Percentiles rank a stretch among this genome's conserved stretches.
Conservation (phyloP, 768 basidiomycete species). For the Fomitopsis pulvina region DNA sequence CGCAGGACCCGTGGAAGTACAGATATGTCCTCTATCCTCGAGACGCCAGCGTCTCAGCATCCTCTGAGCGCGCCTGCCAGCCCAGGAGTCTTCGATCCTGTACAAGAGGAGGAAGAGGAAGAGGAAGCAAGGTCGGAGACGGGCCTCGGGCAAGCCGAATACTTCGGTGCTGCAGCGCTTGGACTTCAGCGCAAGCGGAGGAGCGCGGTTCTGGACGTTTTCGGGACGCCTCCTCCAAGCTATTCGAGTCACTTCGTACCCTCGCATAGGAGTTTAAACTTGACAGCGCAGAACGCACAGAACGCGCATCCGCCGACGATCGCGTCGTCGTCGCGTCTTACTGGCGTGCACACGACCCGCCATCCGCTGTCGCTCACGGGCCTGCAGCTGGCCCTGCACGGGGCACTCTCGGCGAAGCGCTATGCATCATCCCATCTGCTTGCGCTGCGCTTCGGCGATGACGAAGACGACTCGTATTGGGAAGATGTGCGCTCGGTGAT, state of each 20-base stretch:
- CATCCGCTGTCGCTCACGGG: slow-evolving; percentile 66
- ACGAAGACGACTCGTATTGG: slow-evolving; percentile 76
- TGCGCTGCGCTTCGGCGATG: slow-evolving; percentile 62
- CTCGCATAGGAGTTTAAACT: too few relatives aligned
- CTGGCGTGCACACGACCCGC: slow-evolving; percentile 48
- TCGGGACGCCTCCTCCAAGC: slow-evolving; percentile 27
- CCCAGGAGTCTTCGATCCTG: slow-evolving; percentile 17
- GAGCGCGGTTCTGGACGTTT: slow-evolving; percentile 40
- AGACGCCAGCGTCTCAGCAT: slow-evolving; percentile 13
- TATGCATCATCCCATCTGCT: slow-evolving; percentile 77
- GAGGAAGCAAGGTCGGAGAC: slow-evolving; percentile 17
- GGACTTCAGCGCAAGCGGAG: slow-evolving; percentile 50
- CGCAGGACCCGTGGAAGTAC: slow-evolving; percentile 44
- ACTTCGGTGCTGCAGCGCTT: slow-evolving; percentile 60
- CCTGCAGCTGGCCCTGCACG: slow-evolving; percentile 52
- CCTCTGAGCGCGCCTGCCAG: slow-evolving; percentile 38
- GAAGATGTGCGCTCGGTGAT: slow-evolving; percentile 78
- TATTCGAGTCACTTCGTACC: too few relatives aligned
- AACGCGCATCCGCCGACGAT: slow-evolving; percentile 13
- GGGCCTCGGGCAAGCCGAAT: slow-evolving; percentile 19
- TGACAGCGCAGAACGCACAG: too few relatives aligned
- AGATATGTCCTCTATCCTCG: slow-evolving; percentile 44
- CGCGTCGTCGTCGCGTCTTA: slow-evolving; percentile 49
- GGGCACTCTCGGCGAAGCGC: slow-evolving; percentile 64
- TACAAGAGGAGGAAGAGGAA: slow-evolving; percentile 37